A percentile compares a stretch with the other conserved stretches of the same genome.
phyloP scores from a whole-genome alignment of 148 eudicot genomes.

The Rhododendron ferrugineum region DNA sequence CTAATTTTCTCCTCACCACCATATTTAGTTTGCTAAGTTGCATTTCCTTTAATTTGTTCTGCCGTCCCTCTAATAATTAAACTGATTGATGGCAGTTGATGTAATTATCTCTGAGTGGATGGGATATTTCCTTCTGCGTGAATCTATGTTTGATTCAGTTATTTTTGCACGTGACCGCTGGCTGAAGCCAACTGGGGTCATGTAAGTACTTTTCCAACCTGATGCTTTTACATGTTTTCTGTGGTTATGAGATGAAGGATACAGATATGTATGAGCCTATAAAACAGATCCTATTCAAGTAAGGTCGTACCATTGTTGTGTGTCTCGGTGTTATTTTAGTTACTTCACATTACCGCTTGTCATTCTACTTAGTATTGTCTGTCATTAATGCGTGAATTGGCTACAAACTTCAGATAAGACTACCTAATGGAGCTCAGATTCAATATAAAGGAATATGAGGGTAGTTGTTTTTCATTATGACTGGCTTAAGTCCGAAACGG shows the following conservation, averaged over 20 bases:
- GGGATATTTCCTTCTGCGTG: constrained; percentile 98
- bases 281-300: background rate
- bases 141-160: constrained; percentile 98
- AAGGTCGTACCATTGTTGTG: background rate
- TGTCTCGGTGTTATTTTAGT: background rate
- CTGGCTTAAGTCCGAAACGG: background rate
- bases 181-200: constrained; percentile 87
- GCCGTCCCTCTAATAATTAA: constrained; percentile 7
- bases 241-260: background rate
- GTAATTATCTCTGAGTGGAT: constrained; percentile 98
- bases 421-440: background rate
- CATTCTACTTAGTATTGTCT: background rate
- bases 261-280: background rate
- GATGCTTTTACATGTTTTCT: constrained; percentile 1
- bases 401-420: background rate
- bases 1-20: background rate
- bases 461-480: background rate
- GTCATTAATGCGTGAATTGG: background rate
- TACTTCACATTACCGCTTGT: background rate
- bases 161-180: constrained; percentile 94
- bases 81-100: constrained; percentile 62
- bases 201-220: constrained; percentile 45
- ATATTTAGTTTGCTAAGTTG: constrained; percentile 3
- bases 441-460: background rate
- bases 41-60: background rate